Percentiles rank a stretch among this genome's conserved stretches.
Conservation (phyloP, 106 monocot species). For the Dactylorhiza incarnata region DNA sequence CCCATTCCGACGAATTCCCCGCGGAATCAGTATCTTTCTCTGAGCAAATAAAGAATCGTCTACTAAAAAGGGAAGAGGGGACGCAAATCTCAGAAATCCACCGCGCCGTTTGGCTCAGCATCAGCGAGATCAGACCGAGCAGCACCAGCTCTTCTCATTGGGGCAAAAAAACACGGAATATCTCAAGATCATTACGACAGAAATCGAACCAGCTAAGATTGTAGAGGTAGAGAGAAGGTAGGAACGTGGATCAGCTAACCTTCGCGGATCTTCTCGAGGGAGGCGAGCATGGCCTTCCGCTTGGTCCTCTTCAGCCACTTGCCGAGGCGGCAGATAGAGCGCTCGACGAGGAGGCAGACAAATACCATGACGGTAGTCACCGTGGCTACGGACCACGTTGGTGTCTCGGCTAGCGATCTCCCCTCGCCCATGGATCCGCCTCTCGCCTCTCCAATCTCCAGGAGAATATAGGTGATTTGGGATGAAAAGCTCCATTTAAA, state of each 20-base stretch:
- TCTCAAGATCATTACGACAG: too few relatives aligned
- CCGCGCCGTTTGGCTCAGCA: constrained; percentile 78
- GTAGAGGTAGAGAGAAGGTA: neutral
- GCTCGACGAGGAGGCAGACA: constrained; percentile 83
- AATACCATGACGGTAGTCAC: constrained; percentile 78
- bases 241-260: constrained; percentile 16
- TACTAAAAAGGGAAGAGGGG: constrained; percentile 62
- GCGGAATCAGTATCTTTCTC: constrained; percentile 33
- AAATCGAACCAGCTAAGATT: neutral
- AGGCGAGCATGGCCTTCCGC: constrained; percentile 84
- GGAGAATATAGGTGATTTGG: too few relatives aligned
- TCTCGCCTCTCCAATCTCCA: neutral
- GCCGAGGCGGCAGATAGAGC: constrained; percentile 59
- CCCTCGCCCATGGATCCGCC: constrained; percentile 42
- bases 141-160: constrained; percentile 58
- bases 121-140: constrained; percentile 70
- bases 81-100: constrained; percentile 86
- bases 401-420: constrained; percentile 83
- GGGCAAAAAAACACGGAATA: constrained; percentile 14
- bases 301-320: constrained; percentile 77
- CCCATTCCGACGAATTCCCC: neutral
- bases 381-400: constrained; percentile 88
- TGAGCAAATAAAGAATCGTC: constrained; percentile 65
- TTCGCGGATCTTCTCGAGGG: constrained; percentile 79
- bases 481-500: too few relatives aligned